Base-by-base conservation (phyloP, 176 grass and related monocot genomes). In the Poa pratensis region DNA sequence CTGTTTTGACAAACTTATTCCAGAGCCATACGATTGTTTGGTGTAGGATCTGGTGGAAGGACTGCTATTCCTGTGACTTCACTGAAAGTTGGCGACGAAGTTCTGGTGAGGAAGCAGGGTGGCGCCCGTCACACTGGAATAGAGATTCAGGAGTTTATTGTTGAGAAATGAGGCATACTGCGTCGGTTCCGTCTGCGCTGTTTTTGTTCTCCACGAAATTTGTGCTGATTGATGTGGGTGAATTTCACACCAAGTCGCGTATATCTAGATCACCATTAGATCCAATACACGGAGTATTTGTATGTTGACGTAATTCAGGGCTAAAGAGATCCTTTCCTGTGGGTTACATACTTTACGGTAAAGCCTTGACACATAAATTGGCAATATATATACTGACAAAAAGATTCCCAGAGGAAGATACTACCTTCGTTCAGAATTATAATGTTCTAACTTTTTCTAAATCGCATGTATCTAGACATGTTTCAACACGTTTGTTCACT, bases 111-210 rank as follows among this genome's bases (percentile, higher is more conserved):
- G 79, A 93, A 92, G 66, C 93, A 94, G 69, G 86, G 93, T 0
- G 91, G 88, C 26, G 96, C 91, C 74, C 89, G 96, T 50, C 96
- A 98, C 83, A 98, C 96, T 27, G 93, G 96, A 60, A 98, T 95
- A 92, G 96, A 94, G 89, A 95, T 98, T 78, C 52, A 69, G 82
- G 96, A 95, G 80, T 98, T 95, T 77, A 94, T 98, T 75, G 43
- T 98, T 54, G 93, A 98, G 83, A 98, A 95, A 76, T 94, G 92
- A 94, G 78, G 37, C 74, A 13, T 45, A 54, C 52, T 55, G 45
- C 24, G 28, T 8, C 9, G 11, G 51, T 20, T 64, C 15, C 23
- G 11, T 3, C 19, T 78, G 4, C 60, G 5, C 22, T 73, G 23
- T 50, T 52, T 50, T 61, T 76, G n/a, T 55, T 76, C 42, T 75